Base-by-base conservation (phyloP, 805 yeast genomes). In the Yamadazyma phyllophila region DNA sequence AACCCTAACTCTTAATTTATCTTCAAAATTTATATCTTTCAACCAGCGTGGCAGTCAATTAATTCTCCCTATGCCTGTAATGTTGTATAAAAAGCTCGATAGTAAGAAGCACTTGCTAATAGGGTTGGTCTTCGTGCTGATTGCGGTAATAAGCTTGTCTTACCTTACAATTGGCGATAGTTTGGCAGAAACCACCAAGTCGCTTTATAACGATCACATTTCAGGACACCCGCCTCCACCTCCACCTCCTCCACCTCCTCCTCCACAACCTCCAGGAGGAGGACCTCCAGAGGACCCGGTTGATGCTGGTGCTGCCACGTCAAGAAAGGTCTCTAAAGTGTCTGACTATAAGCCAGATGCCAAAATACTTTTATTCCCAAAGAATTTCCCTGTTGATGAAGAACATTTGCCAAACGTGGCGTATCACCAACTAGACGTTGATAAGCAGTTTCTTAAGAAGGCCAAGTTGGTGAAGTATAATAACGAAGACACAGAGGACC, bases 361-460 rank as follows among this genome's bases (percentile, higher is more conserved):
- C 10, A 43, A 39, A 16, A 36, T 47, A 4, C 29, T 39, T 1
- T 20, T 47, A 11, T 47, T 47, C 39, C 51, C 51, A 14, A 44
- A 47, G 24, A 14, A 32, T n/a, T 47, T 47, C 41, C 45, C 51
- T 2, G 9, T 47, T 7, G 29, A 14, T 9, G 45, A 47, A 11
- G 41, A 31, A 6, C 9, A 39, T 5, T 26, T 47, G 10, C 8
- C 15, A 11, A 33, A 35, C 7, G 43, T 43, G 11, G 43, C 43
- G n/a, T 20, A 32, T 26, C 27, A 41, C 2, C 12, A 36, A 4
- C 37, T 45, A n/a, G 24, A 26, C 6, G 35, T 32, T 8, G 12
- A 20, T 6, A 38, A 44, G 15, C 6, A 30, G 11, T 17, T 44
- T 16, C n/a, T 33, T 2, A 26, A 33, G 7, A 24, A n/a, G 14